Evolutionary conservation across 2,329 filamentous ascomycete genomes (phyloP).

Genomic region (Pseudocercospora fijiensis): DNA sequence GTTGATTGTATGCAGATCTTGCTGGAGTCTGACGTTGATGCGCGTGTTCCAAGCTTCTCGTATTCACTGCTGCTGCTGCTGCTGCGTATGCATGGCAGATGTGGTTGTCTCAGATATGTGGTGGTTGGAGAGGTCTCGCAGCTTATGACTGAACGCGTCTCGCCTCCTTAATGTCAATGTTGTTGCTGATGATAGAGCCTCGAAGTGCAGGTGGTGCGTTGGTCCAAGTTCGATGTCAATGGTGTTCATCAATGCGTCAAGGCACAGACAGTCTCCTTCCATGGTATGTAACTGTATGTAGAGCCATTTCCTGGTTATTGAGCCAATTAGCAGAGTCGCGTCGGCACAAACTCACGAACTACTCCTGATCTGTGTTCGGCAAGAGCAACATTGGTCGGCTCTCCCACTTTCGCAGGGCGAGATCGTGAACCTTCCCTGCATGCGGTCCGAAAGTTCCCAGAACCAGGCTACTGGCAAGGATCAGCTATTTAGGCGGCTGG

Average conservation of each 20-base stretch:
- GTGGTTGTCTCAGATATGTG: neutral
- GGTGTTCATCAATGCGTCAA: neutral
- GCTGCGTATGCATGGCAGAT: neutral
- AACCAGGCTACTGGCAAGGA: neutral
- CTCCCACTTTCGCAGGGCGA: conserved; percentile 1
- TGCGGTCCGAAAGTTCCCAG: neutral
- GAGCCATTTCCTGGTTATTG: neutral
- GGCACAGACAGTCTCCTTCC: neutral
- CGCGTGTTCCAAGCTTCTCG: conserved; percentile 3
- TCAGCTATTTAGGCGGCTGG: neutral
- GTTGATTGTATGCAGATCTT: neutral
- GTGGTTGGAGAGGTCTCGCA: neutral
- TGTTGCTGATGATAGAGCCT: neutral
- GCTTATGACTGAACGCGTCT: neutral
- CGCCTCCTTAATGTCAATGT: neutral
- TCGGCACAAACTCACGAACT: neutral
- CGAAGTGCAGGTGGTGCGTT: neutral
- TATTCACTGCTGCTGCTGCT: neutral
- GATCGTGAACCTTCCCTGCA: conserved; percentile 1
- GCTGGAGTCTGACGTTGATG: neutral
- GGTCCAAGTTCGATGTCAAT: neutral
- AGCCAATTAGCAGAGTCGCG: neutral
- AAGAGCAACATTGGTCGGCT: neutral
- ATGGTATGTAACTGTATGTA: conserved; percentile 1
- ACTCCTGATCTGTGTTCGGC: conserved; percentile 2